Evolutionary conservation across 331 rosid species (phyloP).

Genomic region (Arachis monticola): DNA sequence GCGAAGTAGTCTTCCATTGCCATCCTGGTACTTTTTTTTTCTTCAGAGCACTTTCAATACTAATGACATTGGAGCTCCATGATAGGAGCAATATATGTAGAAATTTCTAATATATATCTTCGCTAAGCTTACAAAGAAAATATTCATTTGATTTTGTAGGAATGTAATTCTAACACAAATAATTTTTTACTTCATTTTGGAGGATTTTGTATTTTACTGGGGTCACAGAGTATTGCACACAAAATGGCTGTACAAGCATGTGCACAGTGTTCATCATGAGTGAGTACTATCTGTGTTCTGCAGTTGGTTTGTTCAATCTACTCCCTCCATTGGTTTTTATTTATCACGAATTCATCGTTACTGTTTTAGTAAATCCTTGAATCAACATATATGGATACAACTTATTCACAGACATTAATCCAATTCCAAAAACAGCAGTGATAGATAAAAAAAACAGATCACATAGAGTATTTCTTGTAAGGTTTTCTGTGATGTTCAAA

Average conservation of each 20-base stretch:
- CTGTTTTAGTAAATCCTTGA: too few species aligned
- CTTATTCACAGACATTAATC: too few species aligned
- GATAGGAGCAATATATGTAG: not conserved
- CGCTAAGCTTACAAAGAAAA: conserved; percentile 15
- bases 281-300: conserved; percentile 49
- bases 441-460: too few species aligned
- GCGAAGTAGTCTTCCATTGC: conserved; percentile 81
- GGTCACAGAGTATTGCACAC: conserved; percentile 97
- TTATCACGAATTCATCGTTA: too few species aligned
- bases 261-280: conserved; percentile 99
- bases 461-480: not conserved
- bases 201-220: conserved; percentile 98
- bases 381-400: too few species aligned
- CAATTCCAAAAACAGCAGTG: too few species aligned
- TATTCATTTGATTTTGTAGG: conserved; percentile 63
- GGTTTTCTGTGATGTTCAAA: conserved; percentile 1
- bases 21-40: conserved; percentile 83
- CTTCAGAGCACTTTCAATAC: conserved; percentile 43
- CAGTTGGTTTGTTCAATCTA: conserved; percentile 17
- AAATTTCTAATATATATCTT: conserved; percentile 11
- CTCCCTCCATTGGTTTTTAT: not conserved
- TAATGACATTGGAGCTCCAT: conserved; percentile 8
- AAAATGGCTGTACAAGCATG: conserved; percentile 98
- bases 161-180: conserved; percentile 68
- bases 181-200: conserved; percentile 88